phyloP scores from a whole-genome alignment of 768 basidiomycete species.

The Postia placenta region DNA sequence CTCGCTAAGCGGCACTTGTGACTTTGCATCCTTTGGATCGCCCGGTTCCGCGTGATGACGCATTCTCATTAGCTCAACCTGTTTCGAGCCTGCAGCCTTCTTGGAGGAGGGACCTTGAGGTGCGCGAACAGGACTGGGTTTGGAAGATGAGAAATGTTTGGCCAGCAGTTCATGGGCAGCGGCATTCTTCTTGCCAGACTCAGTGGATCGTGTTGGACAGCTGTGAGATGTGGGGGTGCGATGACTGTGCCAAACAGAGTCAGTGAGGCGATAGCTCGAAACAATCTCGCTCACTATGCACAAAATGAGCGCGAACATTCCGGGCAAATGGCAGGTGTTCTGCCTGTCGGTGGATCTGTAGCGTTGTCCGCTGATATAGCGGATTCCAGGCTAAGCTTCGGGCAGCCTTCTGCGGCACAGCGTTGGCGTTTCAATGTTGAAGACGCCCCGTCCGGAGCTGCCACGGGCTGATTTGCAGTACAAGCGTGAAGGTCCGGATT shows the following conservation, averaged over 20 bases:
- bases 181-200: constrained; percentile 33
- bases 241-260: too few relatives aligned
- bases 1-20: constrained; percentile 45
- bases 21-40: constrained; percentile 49
- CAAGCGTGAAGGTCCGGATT: constrained; percentile 45
- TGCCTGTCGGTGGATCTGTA: too few relatives aligned
- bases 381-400: constrained; percentile 46
- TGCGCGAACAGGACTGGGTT: constrained; percentile 14
- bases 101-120: constrained; percentile 12
- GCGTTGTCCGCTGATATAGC: constrained; percentile 25
- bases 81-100: constrained; percentile 48
- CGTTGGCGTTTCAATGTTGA: constrained; percentile 32
- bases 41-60: constrained; percentile 61
- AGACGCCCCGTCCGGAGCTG: neutral
- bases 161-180: constrained; percentile 48
- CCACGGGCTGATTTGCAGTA: constrained; percentile 1
- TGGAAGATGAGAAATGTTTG: constrained; percentile 38
- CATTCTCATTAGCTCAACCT: constrained; percentile 68
- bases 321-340: constrained; percentile 37
- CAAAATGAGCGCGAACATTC: constrained; percentile 58
- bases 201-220: too few relatives aligned
- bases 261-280: too few relatives aligned
- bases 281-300: constrained; percentile 53
- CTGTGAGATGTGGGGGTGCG: too few relatives aligned
- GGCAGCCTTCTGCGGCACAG: constrained; percentile 48